Base-by-base conservation (phyloP, 2,329 filamentous ascomycete species). In the Alternaria sp. region DNA sequence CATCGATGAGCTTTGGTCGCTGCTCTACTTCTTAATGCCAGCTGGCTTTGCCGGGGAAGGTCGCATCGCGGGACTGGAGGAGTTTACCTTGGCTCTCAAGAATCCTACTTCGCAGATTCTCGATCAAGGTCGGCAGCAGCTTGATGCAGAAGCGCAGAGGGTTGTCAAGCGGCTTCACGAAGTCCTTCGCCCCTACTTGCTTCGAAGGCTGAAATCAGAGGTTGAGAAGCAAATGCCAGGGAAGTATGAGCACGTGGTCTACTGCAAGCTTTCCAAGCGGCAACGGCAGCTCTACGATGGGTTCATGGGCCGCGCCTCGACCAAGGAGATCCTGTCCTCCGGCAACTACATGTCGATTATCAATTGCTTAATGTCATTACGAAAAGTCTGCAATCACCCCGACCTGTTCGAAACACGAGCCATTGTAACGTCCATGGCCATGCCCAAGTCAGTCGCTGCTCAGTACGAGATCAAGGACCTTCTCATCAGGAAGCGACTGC, bases 161-260 rank as follows among this genome's bases (percentile, higher is more conserved):
- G 94, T 97, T 69, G 96, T 99, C 68, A 89, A 90, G 49, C 97
- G 98, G 78, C 87, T 99, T 5, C 96, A 99, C 82, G 94, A 96
- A 70, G 93, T 98, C 21, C 85, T 99, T 10, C 89, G 96, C 2
- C 96, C 96, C 0, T 98, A 97, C 75, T 87, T 99, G 11, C 86
- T 99, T 7, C 90, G 96, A 55, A 89, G 96, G 60, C 84, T 99
- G 61, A 99, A 99, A 81, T 92, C 93, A 47, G 96, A 99, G 75
- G 96, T 99, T 6, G 96, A 99, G 82, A 97, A 98, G 82, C 96
- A 99, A 78, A 97, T 99, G 92, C 96, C 96, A 0, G 94, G 89
- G 65, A 99, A 99, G 79, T 97, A 97, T 75, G 96, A 99, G 79
- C 94, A 97, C 75, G 94, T 99, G 20, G 92, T 98, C 68, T 94